Base-by-base conservation (phyloP, 2,329 filamentous ascomycete species). In the Ophiostoma sp. region DNA sequence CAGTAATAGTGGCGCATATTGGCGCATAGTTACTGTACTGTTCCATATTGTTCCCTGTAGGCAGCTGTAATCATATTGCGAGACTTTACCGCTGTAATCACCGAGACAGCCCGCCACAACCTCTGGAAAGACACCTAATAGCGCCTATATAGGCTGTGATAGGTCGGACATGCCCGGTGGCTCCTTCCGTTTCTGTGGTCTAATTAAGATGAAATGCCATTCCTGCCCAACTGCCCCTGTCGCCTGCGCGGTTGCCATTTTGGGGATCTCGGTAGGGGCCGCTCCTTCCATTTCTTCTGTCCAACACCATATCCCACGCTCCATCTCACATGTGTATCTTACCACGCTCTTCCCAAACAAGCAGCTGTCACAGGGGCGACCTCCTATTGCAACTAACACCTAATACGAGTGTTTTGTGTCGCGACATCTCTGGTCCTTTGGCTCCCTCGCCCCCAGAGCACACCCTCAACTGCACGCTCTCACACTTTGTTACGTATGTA, bases 161-260 rank as follows among this genome's bases (percentile, higher is more conserved):
- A 60, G 54, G 54, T 11, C 57, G 27, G 57, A 62, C 57, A 62
- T 62, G 57, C 57, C 27, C 57, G 57, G 57, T 17, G 27, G 48
- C 67, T 69, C 60, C 69, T 67, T 48, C 15, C 48, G 39, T 13
- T 68, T 52, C 48, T 52, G 48, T 36, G 39, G 15, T 57, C 31
- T 52, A 27, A 41, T 41, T 41, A 41, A 33, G 57, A 35, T 62
- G 27, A 31, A 31, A 31, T 39, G 60, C 60, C 60, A 64, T 64
- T 64, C 60, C 60, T 64, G 60, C 60, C 60, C 60, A 64, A 64
- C 11, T 31, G 27, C 44, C 69, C 64, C 39, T 67, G 67, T 71
- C 70, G 39, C 70, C 64, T 68, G 67, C 44, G 11, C n/a, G 31
- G 36, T 44, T 69, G 67, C 70, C 70, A n/a, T n/a, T 67, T 71